phyloP scores from a whole-genome alignment of 2,329 filamentous ascomycete species.

The Xylaria polymorpha region DNA sequence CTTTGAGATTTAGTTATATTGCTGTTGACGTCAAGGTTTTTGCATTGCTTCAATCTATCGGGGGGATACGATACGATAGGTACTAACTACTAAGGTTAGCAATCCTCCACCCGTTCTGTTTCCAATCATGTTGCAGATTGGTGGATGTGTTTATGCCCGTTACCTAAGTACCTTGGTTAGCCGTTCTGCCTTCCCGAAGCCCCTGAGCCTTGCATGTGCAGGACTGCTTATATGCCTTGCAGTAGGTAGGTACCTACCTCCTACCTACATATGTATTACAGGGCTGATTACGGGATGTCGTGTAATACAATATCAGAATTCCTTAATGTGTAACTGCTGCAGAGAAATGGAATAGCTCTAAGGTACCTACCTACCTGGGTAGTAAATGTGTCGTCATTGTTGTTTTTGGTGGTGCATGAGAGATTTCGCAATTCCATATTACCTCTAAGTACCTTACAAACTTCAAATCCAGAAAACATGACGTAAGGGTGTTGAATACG shows the following conservation, averaged over 20 bases:
- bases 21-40: too few species aligned
- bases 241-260: background rate
- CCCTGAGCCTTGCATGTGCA: constrained; percentile 3
- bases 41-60: background rate
- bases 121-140: constrained; percentile 7
- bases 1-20: background rate
- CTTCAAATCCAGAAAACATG: background rate
- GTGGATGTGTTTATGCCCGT: constrained; percentile 1
- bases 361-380: too few species aligned
- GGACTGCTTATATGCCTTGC: background rate
- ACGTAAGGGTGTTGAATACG: constrained; percentile 7
- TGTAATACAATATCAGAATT: background rate
- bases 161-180: background rate
- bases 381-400: constrained; percentile 1
- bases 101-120: background rate
- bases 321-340: background rate
- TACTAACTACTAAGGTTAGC: too few species aligned
- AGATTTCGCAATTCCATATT: background rate
- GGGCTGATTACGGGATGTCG: too few species aligned
- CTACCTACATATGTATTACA: too few species aligned
- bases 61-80: too few species aligned
- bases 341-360: background rate
- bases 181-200: background rate
- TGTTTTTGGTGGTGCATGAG: background rate
- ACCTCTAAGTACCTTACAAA: background rate